Percentiles rank a stretch among this genome's conserved stretches.
These are phyloP conservation scores for Plasmodium yoelii DNA, from an alignment of 169 alveolate genomes.

Conservation along the genomic window DNA sequence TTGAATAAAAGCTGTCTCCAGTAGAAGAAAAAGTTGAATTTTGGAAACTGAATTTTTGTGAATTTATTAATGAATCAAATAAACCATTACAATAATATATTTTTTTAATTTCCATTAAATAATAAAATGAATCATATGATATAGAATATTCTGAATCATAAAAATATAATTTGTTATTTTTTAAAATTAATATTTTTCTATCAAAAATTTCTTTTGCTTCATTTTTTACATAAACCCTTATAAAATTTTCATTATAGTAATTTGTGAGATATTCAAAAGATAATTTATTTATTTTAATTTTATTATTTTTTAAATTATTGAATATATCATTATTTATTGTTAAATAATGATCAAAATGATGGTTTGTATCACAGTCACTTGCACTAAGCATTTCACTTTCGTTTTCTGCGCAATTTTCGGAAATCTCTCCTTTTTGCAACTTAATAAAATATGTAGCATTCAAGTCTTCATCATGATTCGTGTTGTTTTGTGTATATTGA, in stretches of 20 bases:
- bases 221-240: constrained; percentile 68
- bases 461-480: no score
- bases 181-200: constrained; percentile 56
- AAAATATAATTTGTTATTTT: constrained; percentile 49
- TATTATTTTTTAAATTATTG: not conserved
- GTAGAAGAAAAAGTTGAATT: constrained; percentile 66
- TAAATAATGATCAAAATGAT: no score
- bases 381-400: no score
- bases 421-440: no score
- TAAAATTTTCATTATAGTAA: not conserved
- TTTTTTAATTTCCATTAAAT: constrained; percentile 73
- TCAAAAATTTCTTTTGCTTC: constrained; percentile 22
- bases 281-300: not conserved
- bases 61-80: constrained; percentile 59
- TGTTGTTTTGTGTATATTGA: no score
- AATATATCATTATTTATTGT: no score
- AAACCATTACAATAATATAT: constrained; percentile 65
- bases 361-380: no score
- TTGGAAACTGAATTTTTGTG: constrained; percentile 16
- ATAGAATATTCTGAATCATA: constrained; percentile 59
- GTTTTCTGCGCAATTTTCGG: no score
- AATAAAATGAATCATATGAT: constrained; percentile 67
- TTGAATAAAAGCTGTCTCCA: constrained; percentile 23
- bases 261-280: constrained; percentile 6
- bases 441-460: no score